Conservation (phyloP, 345 rosid genomes). For the Brassica carinata region DNA sequence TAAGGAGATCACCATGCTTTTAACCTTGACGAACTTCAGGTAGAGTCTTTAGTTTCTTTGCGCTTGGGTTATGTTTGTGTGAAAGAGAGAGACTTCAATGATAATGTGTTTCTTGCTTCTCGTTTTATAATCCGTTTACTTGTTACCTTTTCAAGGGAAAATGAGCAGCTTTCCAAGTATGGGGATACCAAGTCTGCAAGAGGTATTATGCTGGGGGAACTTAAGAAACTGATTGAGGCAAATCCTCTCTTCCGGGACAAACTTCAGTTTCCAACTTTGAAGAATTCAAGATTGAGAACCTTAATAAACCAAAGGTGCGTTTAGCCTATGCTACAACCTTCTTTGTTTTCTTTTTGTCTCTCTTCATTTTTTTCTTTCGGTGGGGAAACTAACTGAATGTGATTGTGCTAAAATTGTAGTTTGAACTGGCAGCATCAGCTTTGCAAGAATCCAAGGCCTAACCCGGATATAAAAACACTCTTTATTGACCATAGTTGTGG, state of each 20-base stretch:
- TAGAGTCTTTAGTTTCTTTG: constrained; percentile 11
- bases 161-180: constrained; percentile 53
- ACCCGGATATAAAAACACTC: constrained; percentile 56
- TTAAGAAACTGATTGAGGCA: constrained; percentile 49
- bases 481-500: constrained; percentile 56
- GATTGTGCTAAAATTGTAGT: constrained; percentile 37
- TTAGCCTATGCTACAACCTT: background rate
- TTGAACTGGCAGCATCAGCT: constrained; percentile 59
- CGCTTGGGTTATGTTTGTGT: background rate
- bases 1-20: constrained; percentile 50
- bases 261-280: constrained; percentile 53
- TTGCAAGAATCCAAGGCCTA: constrained; percentile 57
- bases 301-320: constrained; percentile 54
- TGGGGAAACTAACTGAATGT: constrained; percentile 15
- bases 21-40: constrained; percentile 51
- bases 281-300: constrained; percentile 55
- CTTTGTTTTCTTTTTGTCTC: background rate
- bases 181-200: constrained; percentile 58
- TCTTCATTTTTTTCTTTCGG: background rate
- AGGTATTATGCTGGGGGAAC: constrained; percentile 49
- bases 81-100: background rate
- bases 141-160: constrained; percentile 39
- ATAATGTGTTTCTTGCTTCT: background rate
- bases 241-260: constrained; percentile 55
- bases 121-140: background rate